A percentile compares a stretch with the other conserved stretches of the same genome.
Evolutionary conservation across 768 basidiomycete genomes (phyloP).

Genomic region (Russula sp.): DNA sequence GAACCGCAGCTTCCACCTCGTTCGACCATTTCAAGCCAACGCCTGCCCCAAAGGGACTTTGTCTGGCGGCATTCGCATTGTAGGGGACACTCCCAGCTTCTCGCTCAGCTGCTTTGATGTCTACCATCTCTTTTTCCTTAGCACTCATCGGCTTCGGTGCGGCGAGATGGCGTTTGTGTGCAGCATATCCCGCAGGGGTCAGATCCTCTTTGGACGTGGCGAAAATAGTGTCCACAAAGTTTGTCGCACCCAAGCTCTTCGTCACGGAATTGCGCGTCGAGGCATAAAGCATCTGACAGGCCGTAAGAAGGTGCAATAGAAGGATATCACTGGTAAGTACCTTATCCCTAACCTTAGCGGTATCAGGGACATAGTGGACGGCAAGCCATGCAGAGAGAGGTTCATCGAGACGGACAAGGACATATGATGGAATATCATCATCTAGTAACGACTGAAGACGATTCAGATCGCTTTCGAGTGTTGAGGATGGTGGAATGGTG

Average conservation of each 20-base stretch:
- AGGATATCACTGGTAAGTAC: slow-evolving; percentile 29
- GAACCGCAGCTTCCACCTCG: slow-evolving; percentile 58
- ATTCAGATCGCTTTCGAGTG: slow-evolving; percentile 55
- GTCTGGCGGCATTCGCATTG: slow-evolving; percentile 49
- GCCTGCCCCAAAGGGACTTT: slow-evolving; percentile 49
- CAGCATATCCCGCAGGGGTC: slow-evolving; percentile 60
- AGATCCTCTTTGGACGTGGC: slow-evolving; percentile 67
- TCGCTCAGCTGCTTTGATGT: slow-evolving; percentile 71
- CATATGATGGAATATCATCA: slow-evolving; percentile 62
- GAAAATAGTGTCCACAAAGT: slow-evolving; percentile 69
- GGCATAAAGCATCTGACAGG: slow-evolving; percentile 76
- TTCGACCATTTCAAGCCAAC: slow-evolving; percentile 63
- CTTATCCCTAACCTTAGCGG: slow-evolving; percentile 76
- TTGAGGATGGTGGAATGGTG: slow-evolving; percentile 40
- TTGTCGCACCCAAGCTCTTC: slow-evolving; percentile 64
- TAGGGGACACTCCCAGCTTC: slow-evolving; percentile 42
- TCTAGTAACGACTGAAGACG: slow-evolving; percentile 52
- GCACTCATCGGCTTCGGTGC: slow-evolving; percentile 80
- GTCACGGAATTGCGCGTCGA: slow-evolving; percentile 64
- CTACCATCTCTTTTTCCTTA: slow-evolving; percentile 75
- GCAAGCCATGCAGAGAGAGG: slow-evolving; percentile 61
- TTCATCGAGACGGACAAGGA: slow-evolving; percentile 58
- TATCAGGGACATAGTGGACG: slow-evolving; percentile 77
- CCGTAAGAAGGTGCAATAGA: not conserved
- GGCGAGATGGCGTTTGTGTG: slow-evolving; percentile 60